Evolutionary conservation across 2,329 filamentous ascomycete species (phyloP).

Genomic region (Talaromyces rugulosus): DNA sequence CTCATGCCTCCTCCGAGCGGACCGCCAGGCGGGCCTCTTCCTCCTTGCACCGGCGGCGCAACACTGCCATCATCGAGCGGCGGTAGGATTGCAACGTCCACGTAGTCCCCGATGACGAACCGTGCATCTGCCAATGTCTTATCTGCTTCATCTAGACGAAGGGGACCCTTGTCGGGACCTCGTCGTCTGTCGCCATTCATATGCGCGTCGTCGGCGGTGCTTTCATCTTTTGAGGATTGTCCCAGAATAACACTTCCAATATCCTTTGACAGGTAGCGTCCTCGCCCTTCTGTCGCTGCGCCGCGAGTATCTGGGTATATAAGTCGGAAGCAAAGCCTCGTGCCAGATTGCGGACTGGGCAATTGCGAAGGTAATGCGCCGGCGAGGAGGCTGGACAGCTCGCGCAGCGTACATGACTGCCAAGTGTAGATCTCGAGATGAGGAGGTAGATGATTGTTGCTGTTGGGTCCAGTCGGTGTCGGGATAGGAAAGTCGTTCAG

Average conservation of each 20-base stretch:
- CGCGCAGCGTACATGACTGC: constrained; percentile 72
- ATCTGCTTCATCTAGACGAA: constrained; percentile 52
- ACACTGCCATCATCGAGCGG: constrained; percentile 71
- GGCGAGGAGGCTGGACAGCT: constrained; percentile 74
- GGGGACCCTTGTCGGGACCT: constrained; percentile 41
- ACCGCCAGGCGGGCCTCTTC: constrained; percentile 41
- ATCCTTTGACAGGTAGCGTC: constrained; percentile 72
- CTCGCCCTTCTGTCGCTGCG: constrained; percentile 39
- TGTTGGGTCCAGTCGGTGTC: constrained; percentile 44
- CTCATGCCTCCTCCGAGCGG: constrained; percentile 38
- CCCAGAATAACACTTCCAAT: constrained; percentile 78
- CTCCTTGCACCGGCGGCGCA: constrained; percentile 54
- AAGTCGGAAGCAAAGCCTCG: constrained; percentile 80
- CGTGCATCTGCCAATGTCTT: constrained; percentile 72
- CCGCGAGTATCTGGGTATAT: constrained; percentile 70
- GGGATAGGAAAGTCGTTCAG: constrained; percentile 38
- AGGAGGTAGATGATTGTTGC: constrained; percentile 59
- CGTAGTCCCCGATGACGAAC: constrained; percentile 85
- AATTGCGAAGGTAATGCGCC: constrained; percentile 65
- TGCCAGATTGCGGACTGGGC: constrained; percentile 71
- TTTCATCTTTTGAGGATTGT: constrained; percentile 28
- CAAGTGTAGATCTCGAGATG: constrained; percentile 82
- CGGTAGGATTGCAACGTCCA: constrained; percentile 76
- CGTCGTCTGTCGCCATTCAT: constrained; percentile 30
- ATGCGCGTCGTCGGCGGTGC: constrained; percentile 29